phyloP scores from a whole-genome alignment of 441 rosid genomes.

The California macrophylla region DNA sequence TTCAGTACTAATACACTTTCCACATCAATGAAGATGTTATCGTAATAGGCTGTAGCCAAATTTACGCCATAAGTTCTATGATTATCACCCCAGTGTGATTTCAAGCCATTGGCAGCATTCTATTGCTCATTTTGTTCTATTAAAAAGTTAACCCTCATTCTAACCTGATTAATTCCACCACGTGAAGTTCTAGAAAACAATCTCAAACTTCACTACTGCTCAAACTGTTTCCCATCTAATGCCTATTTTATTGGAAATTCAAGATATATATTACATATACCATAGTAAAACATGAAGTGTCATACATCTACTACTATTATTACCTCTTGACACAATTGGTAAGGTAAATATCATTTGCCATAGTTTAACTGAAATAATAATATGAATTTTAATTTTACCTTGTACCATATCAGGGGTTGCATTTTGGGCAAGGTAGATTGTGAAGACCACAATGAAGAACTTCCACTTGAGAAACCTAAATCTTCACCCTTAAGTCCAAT shows the following conservation, averaged over 20 bases:
- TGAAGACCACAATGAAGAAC: conserved; percentile 61
- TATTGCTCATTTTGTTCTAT: neutral
- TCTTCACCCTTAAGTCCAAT: conserved; percentile 87
- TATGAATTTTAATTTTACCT: conserved; percentile 36
- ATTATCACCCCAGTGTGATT: neutral
- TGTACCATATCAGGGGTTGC: conserved; percentile 88
- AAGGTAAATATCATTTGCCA: neutral
- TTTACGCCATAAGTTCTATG: neutral
- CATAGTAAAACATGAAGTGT: neutral
- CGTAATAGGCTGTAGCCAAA: neutral
- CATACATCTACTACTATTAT: neutral
- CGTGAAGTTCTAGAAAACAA: neutral
- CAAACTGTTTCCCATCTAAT: neutral
- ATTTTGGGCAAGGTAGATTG: conserved; percentile 53
- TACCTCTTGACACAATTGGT: neutral
- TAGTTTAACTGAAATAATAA: neutral
- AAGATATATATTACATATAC: neutral
- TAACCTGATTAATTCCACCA: neutral
- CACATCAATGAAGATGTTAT: neutral
- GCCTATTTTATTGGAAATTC: neutral
- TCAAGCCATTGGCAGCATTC: neutral
- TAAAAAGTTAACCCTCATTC: neutral
- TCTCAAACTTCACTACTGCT: neutral
- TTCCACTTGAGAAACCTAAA: conserved; percentile 50
- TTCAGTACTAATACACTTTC: neutral